Percentiles rank a stretch among this genome's conserved stretches.
Evolutionary conservation across 75 land plant genomes (phyloP).

Genomic region (Sequoiadendron giganteum): DNA sequence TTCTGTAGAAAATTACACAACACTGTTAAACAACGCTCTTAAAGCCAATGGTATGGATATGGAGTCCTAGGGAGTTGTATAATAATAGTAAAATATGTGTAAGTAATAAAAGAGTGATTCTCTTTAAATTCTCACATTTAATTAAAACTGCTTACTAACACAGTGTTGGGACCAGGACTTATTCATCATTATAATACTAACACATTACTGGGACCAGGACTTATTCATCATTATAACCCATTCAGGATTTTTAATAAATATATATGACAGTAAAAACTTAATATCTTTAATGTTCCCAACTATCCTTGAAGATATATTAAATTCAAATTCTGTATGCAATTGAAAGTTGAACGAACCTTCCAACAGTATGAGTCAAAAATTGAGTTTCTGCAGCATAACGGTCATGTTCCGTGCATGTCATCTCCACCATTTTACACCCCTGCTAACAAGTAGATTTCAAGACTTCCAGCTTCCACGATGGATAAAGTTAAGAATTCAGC

Average conservation of each 20-base stretch:
- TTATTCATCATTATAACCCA: no score
- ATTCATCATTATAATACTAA: no score
- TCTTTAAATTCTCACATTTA: no score
- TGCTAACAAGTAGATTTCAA: slow-evolving; percentile 9
- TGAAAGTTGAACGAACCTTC: slow-evolving; percentile 39
- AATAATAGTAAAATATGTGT: neutral
- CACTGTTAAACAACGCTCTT: neutral
- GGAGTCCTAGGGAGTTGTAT: neutral
- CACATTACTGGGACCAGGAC: no score
- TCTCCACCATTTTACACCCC: slow-evolving; percentile 84
- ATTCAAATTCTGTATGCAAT: neutral
- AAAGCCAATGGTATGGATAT: neutral
- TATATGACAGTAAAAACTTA: no score
- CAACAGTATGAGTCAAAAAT: slow-evolving; percentile 67
- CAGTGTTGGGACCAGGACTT: no score
- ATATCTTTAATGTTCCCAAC: no score
- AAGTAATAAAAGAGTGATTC: no score
- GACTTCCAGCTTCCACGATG: neutral
- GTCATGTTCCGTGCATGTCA: slow-evolving; percentile 76
- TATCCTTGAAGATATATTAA: neutral
- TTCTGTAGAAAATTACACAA: slow-evolving; percentile 21
- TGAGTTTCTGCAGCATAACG: slow-evolving; percentile 62
- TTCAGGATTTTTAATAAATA: neutral
- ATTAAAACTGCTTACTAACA: no score
- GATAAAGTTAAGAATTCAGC: neutral